Base-by-base conservation (phyloP, 2,329 filamentous ascomycete species). In the Nemania sp. region DNA sequence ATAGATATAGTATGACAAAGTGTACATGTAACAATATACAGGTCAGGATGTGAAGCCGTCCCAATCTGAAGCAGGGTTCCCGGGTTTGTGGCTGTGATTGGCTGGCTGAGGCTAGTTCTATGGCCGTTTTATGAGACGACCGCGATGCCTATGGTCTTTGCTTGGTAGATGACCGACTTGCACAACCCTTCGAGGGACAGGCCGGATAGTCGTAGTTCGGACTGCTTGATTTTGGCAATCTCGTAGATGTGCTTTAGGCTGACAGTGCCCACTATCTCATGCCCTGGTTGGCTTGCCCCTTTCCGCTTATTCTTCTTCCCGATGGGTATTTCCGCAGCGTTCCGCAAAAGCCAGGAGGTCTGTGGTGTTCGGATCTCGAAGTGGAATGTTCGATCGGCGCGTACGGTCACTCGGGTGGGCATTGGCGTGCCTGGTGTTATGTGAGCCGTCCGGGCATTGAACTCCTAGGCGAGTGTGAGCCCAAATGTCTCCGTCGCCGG, bases 201-300 rank as follows among this genome's bases (percentile, higher is more conserved):
- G 1, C 90, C 90, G 2, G 90, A 91, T 64, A 94, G 77, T 60
- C 91, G 83, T 63, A 88, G 79, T 77, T 95, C 91, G 54, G 83
- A 80, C 68, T 91, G 89, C 84, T 99, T 99, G 73, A 99, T 96
- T 82, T 91, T 93, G 67, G 95, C 95, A 77, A 99, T 98, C 80
- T 98, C 94, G 78, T 92, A 98, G 20, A 99, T 81, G 78, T 99
- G 95, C 82, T 99, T 99, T 72, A 99, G 79, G 71, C 90, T 95
- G 57, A 99, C 84, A 3, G 86, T 89, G 59, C 94, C 95, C n/a
- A 96, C 86, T 7, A 80, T 86, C 68, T 96, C 91, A 62, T 88
- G 82, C 1, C 88, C 90, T 0, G 91, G 90, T 57, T 87, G 89
- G 71, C 81, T 82, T 0, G 92, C 90, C 12, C 92, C 95, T 71